Conservation (phyloP, 2,329 filamentous ascomycete genomes). For the Stachybotrys chartarum region DNA sequence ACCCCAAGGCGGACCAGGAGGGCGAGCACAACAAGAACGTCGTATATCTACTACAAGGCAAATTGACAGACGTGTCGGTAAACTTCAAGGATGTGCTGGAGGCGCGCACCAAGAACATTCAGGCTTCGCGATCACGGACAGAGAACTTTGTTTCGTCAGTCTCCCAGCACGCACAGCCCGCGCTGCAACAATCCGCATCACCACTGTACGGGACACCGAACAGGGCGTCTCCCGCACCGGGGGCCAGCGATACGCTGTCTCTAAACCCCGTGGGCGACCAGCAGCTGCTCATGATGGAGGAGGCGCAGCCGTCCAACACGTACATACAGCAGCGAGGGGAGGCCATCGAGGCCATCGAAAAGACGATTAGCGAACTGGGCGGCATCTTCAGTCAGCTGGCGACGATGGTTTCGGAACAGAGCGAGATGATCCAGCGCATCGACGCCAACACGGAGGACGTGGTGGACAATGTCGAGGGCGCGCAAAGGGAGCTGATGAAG, state of each 20-base stretch:
- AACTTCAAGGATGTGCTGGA: slow-evolving; percentile 98
- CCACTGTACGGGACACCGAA: slow-evolving; percentile 79
- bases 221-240: slow-evolving; percentile 58
- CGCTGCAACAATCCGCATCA: slow-evolving; percentile 69
- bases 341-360: slow-evolving; percentile 94
- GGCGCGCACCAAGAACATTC: slow-evolving; percentile 94
- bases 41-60: slow-evolving; percentile 82
- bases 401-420: slow-evolving; percentile 95
- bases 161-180: slow-evolving; percentile 63
- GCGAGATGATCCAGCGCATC: slow-evolving; percentile 95
- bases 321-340: slow-evolving; percentile 93
- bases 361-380: slow-evolving; percentile 87
- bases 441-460: slow-evolving; percentile 97
- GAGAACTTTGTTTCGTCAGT: slow-evolving; percentile 96
- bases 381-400: slow-evolving; percentile 89
- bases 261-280: slow-evolving; percentile 77
- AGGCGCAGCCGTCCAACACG: slow-evolving; percentile 75
- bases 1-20: slow-evolving; percentile 69
- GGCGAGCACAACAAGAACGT: slow-evolving; percentile 98
- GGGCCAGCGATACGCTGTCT: slow-evolving; percentile 66
- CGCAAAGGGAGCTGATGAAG: slow-evolving; percentile 89
- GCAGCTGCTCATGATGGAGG: slow-evolving; percentile 86
- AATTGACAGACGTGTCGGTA: slow-evolving; percentile 83
- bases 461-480: slow-evolving; percentile 96
- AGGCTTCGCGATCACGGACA: slow-evolving; percentile 82